Evolutionary conservation across 805 yeast genomes (phyloP).

Genomic region (Kodamaea neixiangensis): DNA sequence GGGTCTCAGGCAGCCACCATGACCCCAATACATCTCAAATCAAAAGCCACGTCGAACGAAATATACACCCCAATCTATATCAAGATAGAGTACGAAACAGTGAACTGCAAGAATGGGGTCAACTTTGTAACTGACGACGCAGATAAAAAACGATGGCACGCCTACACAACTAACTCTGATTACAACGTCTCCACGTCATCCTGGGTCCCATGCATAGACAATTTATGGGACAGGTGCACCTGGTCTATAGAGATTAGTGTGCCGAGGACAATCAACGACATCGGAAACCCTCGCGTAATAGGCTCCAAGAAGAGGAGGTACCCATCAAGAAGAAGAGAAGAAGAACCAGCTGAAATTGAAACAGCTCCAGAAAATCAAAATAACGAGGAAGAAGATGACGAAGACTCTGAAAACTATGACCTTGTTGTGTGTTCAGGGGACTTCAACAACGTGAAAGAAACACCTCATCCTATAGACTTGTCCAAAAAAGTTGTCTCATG

Average conservation of each 20-base stretch:
- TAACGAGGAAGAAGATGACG: constrained; percentile 36
- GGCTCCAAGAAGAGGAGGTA: constrained; percentile 33
- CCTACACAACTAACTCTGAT: constrained; percentile 80
- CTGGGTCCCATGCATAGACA: constrained; percentile 98
- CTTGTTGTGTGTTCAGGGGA: constrained; percentile 73
- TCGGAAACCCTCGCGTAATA: constrained; percentile 50
- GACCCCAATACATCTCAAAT: constrained; percentile 39
- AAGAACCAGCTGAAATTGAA: constrained; percentile 12
- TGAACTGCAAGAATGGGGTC: constrained; percentile 72
- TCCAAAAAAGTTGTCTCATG: constrained; percentile 74
- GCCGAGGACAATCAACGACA: constrained; percentile 76
- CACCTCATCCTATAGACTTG: constrained; percentile 73
- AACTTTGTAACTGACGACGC: constrained; percentile 66
- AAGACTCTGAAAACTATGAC: constrained; percentile 50
- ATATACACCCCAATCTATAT: constrained; percentile 71
- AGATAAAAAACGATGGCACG: constrained; percentile 67
- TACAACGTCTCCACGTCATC: constrained; percentile 80
- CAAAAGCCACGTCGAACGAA: constrained; percentile 37
- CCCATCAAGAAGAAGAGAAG: constrained; percentile 12
- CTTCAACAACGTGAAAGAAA: constrained; percentile 61
- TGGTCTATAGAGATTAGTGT: constrained; percentile 91
- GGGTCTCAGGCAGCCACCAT: constrained; percentile 27
- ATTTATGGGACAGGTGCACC: constrained; percentile 81
- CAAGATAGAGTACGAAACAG: constrained; percentile 63
- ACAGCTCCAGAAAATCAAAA: constrained; percentile 11